Percentiles rank a stretch among this genome's conserved stretches.
Evolutionary conservation across 1,139 yeast species (phyloP).

Genomic region (Suhomyces guaymorum): DNA sequence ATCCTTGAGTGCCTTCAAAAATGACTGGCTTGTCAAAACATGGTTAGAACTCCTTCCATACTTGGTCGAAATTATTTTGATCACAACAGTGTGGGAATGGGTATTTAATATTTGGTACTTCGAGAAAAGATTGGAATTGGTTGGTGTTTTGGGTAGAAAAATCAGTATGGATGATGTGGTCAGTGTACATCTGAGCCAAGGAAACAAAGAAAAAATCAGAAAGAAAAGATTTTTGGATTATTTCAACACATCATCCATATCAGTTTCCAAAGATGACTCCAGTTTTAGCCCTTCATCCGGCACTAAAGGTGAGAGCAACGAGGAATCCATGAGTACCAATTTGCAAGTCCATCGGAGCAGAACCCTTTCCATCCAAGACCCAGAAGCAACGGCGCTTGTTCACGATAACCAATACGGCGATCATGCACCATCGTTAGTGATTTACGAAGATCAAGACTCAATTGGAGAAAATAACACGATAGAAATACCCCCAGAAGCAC

Average conservation of each 20-base stretch:
- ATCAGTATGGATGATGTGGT: slow-evolving; percentile 41
- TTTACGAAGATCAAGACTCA: slow-evolving; percentile 7
- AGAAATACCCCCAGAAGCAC: no score
- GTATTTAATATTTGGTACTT: slow-evolving; percentile 42
- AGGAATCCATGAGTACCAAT: slow-evolving; percentile 4
- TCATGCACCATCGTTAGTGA: slow-evolving; percentile 2
- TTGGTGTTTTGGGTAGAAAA: slow-evolving; percentile 51
- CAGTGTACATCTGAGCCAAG: slow-evolving; percentile 10
- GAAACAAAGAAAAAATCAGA: neutral
- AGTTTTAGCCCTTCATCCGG: slow-evolving; percentile 2
- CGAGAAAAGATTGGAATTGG: slow-evolving; percentile 44
- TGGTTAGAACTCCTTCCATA: slow-evolving; percentile 45
- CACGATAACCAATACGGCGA: slow-evolving; percentile 11
- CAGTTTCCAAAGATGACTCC: slow-evolving; percentile 4
- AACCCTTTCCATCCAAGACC: slow-evolving; percentile 4
- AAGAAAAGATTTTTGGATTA: slow-evolving; percentile 2
- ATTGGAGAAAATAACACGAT: no score
- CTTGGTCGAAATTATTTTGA: slow-evolving; percentile 39
- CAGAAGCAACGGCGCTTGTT: neutral
- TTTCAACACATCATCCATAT: neutral
- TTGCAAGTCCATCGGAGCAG: slow-evolving; percentile 7
- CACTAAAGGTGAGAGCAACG: slow-evolving; percentile 3
- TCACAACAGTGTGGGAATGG: slow-evolving; percentile 57
- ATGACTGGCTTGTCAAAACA: slow-evolving; percentile 32
- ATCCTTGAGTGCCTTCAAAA: slow-evolving; percentile 26